phyloP scores from a whole-genome alignment of 2,329 filamentous ascomycete genomes.

The Xylaria digitata region DNA sequence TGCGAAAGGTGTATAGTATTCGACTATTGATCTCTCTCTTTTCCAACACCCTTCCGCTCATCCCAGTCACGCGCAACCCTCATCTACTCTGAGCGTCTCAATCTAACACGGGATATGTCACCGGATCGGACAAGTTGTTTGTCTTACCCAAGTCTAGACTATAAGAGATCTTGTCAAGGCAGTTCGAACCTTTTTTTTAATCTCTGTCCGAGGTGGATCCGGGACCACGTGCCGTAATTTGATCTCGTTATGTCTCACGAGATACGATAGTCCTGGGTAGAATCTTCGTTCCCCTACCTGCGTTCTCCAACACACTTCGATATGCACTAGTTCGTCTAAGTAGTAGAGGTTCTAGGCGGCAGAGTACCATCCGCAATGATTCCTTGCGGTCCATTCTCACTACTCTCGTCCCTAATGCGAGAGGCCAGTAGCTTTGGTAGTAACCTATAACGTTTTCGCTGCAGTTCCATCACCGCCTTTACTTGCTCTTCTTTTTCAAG shows the following conservation, averaged over 20 bases:
- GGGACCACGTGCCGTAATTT: background rate
- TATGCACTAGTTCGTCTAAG: background rate
- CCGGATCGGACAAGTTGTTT: background rate
- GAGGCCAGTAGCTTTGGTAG: background rate
- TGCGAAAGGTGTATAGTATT: background rate
- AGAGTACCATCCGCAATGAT: background rate
- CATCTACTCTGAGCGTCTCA: background rate
- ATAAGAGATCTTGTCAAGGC: background rate
- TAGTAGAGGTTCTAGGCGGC: background rate
- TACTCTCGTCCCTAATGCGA: background rate
- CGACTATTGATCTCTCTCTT: background rate
- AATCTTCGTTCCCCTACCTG: background rate
- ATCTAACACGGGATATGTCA: background rate
- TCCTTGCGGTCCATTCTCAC: background rate
- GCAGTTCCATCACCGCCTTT: background rate
- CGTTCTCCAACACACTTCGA: background rate
- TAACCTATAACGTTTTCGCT: background rate
- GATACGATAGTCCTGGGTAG: background rate
- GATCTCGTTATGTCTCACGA: background rate
- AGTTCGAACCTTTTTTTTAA: background rate
- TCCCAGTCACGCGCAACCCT: background rate
- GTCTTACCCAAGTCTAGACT: background rate
- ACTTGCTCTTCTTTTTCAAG: constrained; percentile 58
- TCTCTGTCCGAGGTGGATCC: background rate
- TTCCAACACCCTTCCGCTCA: background rate